Evolutionary conservation across 768 basidiomycete genomes (phyloP).

Genomic region (Phanerodontia chrysosporium): DNA sequence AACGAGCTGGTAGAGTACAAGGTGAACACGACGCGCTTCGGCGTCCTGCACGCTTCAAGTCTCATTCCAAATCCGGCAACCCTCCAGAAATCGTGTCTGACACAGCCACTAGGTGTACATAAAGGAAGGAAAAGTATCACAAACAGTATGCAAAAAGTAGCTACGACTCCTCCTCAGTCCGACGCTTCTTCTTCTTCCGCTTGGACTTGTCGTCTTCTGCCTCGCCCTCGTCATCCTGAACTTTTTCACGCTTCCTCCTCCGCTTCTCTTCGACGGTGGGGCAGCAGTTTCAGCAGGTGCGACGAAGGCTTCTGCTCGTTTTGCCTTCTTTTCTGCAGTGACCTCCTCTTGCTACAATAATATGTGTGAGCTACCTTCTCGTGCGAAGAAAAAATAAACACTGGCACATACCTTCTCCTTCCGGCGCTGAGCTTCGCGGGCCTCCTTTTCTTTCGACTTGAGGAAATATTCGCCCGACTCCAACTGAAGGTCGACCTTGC

Average conservation of each 20-base stretch:
- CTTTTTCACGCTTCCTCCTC: constrained; percentile 45
- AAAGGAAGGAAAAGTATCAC: not conserved
- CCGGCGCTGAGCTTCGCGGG: constrained; percentile 62
- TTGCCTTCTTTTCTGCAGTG: constrained; percentile 63
- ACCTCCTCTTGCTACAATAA: constrained; percentile 69
- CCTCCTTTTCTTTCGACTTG: constrained; percentile 83
- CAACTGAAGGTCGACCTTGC: constrained; percentile 94
- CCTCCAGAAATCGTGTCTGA: not conserved
- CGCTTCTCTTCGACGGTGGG: constrained; percentile 75
- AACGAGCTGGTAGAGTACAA: constrained; percentile 8
- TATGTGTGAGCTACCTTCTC: not conserved
- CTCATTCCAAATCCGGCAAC: not conserved
- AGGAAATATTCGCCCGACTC: constrained; percentile 99
- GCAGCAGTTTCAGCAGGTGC: constrained; percentile 79
- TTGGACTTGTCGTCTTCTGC: constrained; percentile 26
- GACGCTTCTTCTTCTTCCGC: constrained; percentile 41
- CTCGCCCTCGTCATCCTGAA: constrained; percentile 28
- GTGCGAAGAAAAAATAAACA: not conserved
- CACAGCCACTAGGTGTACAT: not conserved
- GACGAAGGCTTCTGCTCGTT: constrained; percentile 84
- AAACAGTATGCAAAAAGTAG: not conserved
- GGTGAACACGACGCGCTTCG: constrained; percentile 1
- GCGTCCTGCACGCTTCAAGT: not conserved
- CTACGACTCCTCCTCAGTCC: constrained; percentile 12
- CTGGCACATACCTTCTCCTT: constrained; percentile 62